These are phyloP conservation scores for Rhododendron ovatum DNA, from an alignment of 148 eudicot genomes.

Conservation along the genomic window DNA sequence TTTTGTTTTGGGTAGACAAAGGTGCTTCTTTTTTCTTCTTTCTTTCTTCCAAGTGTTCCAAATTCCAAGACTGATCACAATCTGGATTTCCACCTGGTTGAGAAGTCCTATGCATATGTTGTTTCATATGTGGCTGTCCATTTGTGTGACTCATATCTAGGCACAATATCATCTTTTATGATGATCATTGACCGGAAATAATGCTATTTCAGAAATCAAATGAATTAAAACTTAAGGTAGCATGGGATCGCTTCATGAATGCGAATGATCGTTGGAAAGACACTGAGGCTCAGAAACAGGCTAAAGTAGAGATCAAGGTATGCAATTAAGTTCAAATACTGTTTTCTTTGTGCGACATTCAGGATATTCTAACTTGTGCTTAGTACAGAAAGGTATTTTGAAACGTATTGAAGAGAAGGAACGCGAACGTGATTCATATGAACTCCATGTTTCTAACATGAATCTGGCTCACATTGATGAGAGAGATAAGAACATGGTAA, in stretches of 20 bases:
- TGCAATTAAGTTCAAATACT: not conserved
- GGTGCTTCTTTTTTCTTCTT: not conserved
- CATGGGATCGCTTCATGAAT: conserved; percentile 36
- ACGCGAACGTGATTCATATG: conserved; percentile 51
- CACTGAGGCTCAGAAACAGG: conserved; percentile 55
- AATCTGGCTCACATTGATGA: conserved; percentile 57
- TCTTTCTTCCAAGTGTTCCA: not conserved
- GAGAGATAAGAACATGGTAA: conserved; percentile 65
- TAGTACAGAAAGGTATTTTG: conserved; percentile 41
- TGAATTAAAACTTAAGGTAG: conserved; percentile 39
- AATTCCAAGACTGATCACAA: not conserved
- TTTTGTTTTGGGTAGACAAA: not conserved
- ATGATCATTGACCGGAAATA: conserved; percentile 9
- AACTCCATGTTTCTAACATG: conserved; percentile 40
- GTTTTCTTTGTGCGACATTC: conserved; percentile 8
- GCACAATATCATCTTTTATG: not conserved
- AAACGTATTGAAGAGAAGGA: conserved; percentile 54
- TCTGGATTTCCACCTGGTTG: conserved; percentile 1
- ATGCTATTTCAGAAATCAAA: conserved; percentile 45
- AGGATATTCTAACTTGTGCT: not conserved
- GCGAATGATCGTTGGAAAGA: conserved; percentile 58
- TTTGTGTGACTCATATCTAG: not conserved
- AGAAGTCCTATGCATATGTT: not conserved
- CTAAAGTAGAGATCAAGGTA: conserved; percentile 63
- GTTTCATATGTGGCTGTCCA: not conserved